Percentiles rank a stretch among this genome's conserved stretches.
phyloP scores from a whole-genome alignment of 139 green algal genomes.

The Prasinococcaceae sp. region DNA sequence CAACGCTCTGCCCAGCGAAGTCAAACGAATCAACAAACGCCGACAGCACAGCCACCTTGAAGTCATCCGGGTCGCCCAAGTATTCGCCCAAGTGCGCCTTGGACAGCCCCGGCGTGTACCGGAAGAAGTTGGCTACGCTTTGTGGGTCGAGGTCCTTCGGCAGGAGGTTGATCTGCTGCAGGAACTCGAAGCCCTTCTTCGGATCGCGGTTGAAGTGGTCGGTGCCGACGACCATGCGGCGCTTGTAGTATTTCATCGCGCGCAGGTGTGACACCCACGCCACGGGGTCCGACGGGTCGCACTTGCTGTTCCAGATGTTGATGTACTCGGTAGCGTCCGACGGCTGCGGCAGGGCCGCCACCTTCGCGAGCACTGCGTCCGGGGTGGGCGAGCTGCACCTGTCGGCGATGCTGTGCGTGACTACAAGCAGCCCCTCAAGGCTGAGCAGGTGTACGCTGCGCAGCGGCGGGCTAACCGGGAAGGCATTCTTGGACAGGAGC shows the following conservation, averaged over 20 bases:
- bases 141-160: conserved; percentile 31
- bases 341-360: not conserved
- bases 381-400: not conserved
- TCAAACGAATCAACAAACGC: conserved; percentile 55
- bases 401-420: conserved; percentile 42
- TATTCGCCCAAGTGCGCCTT: conserved; percentile 77
- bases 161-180: conserved; percentile 66
- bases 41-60: conserved; percentile 58
- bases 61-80: conserved; percentile 73
- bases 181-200: conserved; percentile 85
- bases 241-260: conserved; percentile 48
- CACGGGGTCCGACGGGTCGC: not conserved
- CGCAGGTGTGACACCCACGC: conserved; percentile 3
- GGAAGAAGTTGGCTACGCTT: conserved; percentile 63
- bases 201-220: conserved; percentile 94
- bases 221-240: conserved; percentile 49
- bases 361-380: not conserved
- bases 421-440: conserved; percentile 72
- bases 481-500: conserved; percentile 41
- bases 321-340: not conserved
- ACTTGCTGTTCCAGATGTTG: not conserved
- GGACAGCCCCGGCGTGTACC: conserved; percentile 64
- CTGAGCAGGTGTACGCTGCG: conserved; percentile 57
- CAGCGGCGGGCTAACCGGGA: conserved; percentile 55
- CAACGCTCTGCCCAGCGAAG: conserved; percentile 56